Evolutionary conservation across 495 filamentous ascomycete genomes (phyloP).

Genomic region (Cercophora newfieldiana): DNA sequence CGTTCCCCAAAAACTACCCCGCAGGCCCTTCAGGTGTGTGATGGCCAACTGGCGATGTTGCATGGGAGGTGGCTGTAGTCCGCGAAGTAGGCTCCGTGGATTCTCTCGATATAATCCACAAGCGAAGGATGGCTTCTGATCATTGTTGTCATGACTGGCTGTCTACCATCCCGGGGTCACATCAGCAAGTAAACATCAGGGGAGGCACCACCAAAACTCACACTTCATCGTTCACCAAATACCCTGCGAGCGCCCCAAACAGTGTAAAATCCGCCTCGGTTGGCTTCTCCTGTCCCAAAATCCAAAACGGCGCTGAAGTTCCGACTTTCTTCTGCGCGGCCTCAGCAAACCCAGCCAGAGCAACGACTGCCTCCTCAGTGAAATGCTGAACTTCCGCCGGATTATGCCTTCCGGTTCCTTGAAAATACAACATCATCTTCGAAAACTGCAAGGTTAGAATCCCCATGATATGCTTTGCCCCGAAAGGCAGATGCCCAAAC

Average conservation of each 20-base stretch:
- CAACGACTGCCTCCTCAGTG: constrained; percentile 46
- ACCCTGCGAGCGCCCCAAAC: constrained; percentile 52
- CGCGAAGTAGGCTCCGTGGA: constrained; percentile 22
- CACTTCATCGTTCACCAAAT: constrained; percentile 30
- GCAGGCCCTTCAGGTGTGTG: neutral
- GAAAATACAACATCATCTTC: constrained; percentile 46
- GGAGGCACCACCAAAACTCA: constrained; percentile 5
- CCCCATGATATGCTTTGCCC: constrained; percentile 36
- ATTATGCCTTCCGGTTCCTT: constrained; percentile 50
- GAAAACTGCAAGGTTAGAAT: neutral
- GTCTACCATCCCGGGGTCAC: constrained; percentile 7
- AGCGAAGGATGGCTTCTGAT: constrained; percentile 16
- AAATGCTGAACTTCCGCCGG: constrained; percentile 45
- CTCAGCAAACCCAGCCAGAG: constrained; percentile 36
- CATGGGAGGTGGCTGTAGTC: constrained; percentile 14
- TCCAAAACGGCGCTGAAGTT: constrained; percentile 44
- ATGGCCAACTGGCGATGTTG: neutral
- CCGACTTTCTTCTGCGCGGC: constrained; percentile 24
- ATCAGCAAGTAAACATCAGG: neutral
- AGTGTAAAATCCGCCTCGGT: constrained; percentile 54
- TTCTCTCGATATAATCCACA: constrained; percentile 22
- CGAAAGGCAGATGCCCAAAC: constrained; percentile 37
- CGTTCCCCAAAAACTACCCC: neutral
- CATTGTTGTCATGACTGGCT: constrained; percentile 18
- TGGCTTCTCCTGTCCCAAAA: constrained; percentile 50